These are phyloP conservation scores for Pseudocercospora macadamiae DNA, from an alignment of 2,329 filamentous ascomycete genomes.

Conservation along the genomic window DNA sequence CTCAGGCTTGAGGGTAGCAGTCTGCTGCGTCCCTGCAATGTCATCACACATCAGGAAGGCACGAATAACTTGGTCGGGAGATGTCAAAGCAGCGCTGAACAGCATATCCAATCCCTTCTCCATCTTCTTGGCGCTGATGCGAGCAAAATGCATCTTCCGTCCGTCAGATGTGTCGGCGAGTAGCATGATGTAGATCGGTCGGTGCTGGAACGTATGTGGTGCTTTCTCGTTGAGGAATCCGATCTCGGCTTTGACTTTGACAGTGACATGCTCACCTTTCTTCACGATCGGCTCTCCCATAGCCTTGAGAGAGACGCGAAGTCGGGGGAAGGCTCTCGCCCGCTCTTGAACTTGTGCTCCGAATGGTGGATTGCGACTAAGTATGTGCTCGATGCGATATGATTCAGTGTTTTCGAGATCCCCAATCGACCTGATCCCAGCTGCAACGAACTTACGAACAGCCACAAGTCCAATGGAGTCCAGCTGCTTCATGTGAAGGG, in stretches of 20 bases:
- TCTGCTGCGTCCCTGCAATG: slow-evolving; percentile 65
- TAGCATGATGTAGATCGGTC: slow-evolving; percentile 70
- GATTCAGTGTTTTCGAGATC: slow-evolving; percentile 69
- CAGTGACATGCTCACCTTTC: slow-evolving; percentile 51
- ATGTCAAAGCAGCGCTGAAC: slow-evolving; percentile 61
- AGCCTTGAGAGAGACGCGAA: slow-evolving; percentile 59
- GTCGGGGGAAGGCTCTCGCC: slow-evolving; percentile 71
- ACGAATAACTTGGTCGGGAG: slow-evolving; percentile 60
- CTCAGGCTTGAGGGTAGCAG: slow-evolving; percentile 56
- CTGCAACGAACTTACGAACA: slow-evolving; percentile 72
- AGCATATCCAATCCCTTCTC: slow-evolving; percentile 62
- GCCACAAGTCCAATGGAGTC: slow-evolving; percentile 74
- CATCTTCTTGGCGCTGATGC: slow-evolving; percentile 66
- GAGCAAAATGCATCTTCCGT: slow-evolving; percentile 67
- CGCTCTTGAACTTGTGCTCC: slow-evolving; percentile 69
- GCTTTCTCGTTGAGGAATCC: slow-evolving; percentile 70
- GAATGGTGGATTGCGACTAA: slow-evolving; percentile 81
- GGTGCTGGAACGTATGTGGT: slow-evolving; percentile 65
- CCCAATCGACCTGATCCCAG: slow-evolving; percentile 72
- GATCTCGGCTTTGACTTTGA: slow-evolving; percentile 68
- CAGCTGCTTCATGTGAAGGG: slow-evolving; percentile 81
- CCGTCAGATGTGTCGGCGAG: slow-evolving; percentile 73
- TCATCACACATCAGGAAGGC: slow-evolving; percentile 83
- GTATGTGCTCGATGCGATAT: slow-evolving; percentile 72
- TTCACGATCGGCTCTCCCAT: slow-evolving; percentile 47